A percentile compares a stretch with the other conserved stretches of the same genome.
Evolutionary conservation across 2,329 filamentous ascomycete species (phyloP).

Genomic region (Blumeria graminis): DNA sequence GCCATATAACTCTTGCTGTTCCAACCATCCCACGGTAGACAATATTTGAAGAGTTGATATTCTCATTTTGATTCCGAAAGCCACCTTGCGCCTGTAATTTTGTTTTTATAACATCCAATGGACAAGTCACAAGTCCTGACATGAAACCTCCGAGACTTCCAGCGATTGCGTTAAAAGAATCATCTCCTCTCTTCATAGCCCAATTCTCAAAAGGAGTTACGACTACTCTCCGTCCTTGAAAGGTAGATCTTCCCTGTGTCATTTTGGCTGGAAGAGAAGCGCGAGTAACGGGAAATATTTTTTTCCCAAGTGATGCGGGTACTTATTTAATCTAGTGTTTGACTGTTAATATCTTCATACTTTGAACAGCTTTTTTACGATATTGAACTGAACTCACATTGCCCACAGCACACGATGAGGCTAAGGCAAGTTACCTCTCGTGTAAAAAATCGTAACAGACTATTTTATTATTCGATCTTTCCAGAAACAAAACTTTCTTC

Average conservation of each 20-base stretch:
- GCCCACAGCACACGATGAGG: not conserved
- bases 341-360: not conserved
- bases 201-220: slow-evolving; percentile 28
- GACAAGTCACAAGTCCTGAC: slow-evolving; percentile 84
- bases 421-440: not conserved
- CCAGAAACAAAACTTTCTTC: not conserved
- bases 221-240: slow-evolving; percentile 4
- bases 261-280: not conserved
- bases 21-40: slow-evolving; percentile 73
- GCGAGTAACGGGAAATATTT: not conserved
- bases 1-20: slow-evolving; percentile 66
- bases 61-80: slow-evolving; percentile 25
- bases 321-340: not conserved
- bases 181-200: slow-evolving; percentile 30
- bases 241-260: not conserved
- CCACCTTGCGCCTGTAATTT: slow-evolving; percentile 90
- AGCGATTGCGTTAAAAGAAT: slow-evolving; percentile 58
- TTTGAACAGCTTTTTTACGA: not conserved
- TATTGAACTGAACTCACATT: not conserved
- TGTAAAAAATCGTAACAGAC: not conserved
- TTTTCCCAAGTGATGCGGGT: not conserved
- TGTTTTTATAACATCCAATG: slow-evolving; percentile 96
- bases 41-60: slow-evolving; percentile 16
- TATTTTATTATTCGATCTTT: not conserved
- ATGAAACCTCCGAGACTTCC: slow-evolving; percentile 79